Conservation (phyloP, 257 asterid genomes). For the Scutellaria barbata region DNA sequence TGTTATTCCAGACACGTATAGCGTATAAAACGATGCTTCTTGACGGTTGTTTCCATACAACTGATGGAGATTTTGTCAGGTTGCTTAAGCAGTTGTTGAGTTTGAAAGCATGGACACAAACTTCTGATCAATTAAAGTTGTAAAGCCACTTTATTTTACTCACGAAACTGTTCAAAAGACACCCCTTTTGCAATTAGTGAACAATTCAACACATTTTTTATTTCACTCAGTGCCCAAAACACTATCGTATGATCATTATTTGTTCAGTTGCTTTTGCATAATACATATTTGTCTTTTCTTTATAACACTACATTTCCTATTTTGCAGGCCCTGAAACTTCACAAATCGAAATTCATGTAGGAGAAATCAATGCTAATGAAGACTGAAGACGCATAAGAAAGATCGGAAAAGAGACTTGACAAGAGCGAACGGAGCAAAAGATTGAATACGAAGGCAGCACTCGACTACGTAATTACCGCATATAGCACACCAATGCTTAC, state of each 20-base stretch:
- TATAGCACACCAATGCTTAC: too few species aligned
- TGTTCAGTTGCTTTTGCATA: not conserved
- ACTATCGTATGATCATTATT: too few species aligned
- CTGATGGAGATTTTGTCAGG: not conserved
- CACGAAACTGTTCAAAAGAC: not conserved
- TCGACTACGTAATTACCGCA: not conserved
- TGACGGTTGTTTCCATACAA: not conserved
- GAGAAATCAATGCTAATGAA: not conserved
- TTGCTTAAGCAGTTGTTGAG: too few species aligned
- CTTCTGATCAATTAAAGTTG: not conserved
- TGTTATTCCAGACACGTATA: not conserved
- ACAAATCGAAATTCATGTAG: constrained; percentile 9
- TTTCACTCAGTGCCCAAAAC: not conserved
- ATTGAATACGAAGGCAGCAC: not conserved
- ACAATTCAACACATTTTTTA: not conserved
- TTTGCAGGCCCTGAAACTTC: constrained; percentile 9
- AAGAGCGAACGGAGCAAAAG: not conserved
- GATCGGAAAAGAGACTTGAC: not conserved
- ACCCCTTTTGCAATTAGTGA: not conserved
- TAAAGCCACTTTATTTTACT: not conserved
- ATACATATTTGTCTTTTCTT: not conserved
- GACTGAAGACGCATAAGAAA: not conserved
- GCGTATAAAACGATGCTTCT: not conserved
- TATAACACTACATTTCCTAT: not conserved
- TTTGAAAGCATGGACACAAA: too few species aligned